phyloP scores from a whole-genome alignment of 2,329 filamentous ascomycete species.

The Corniculantispora saksenae region DNA sequence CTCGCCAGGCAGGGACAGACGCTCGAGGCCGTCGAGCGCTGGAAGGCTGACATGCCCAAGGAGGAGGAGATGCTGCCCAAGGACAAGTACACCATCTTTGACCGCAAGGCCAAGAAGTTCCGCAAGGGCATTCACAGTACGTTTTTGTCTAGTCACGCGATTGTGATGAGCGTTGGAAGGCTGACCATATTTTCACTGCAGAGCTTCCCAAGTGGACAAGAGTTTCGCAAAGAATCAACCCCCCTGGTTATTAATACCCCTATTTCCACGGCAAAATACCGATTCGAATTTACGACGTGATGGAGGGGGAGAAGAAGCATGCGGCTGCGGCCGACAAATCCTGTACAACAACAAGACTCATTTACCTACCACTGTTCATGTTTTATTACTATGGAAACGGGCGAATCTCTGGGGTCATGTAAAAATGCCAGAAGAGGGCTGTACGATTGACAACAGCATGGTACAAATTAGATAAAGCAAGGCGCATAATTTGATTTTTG shows the following conservation, averaged over 20 bases:
- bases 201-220: slow-evolving; percentile 92
- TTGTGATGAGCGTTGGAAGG: neutral
- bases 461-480: slow-evolving; percentile 18
- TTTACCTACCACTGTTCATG: slow-evolving; percentile 10
- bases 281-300: slow-evolving; percentile 13
- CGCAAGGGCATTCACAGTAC: slow-evolving; percentile 96
- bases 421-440: slow-evolving; percentile 12
- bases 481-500: slow-evolving; percentile 16
- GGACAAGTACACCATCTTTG: slow-evolving; percentile 98
- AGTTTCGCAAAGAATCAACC: slow-evolving; percentile 90
- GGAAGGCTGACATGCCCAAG: slow-evolving; percentile 94
- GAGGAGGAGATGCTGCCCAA: slow-evolving; percentile 93
- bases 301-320: neutral
- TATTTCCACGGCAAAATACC: neutral
- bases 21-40: slow-evolving; percentile 78
- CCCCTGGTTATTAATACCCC: slow-evolving; percentile 76
- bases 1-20: slow-evolving; percentile 72
- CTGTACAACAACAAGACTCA: slow-evolving; percentile 17
- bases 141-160: slow-evolving; percentile 39
- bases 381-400: neutral
- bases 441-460: slow-evolving; percentile 14
- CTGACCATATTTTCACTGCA: slow-evolving; percentile 36
- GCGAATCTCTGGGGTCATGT: neutral
- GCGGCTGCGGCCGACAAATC: slow-evolving; percentile 1
- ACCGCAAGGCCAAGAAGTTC: slow-evolving; percentile 92